A percentile compares a stretch with the other conserved stretches of the same genome.
Conservation (phyloP, 1,284 basidiomycete genomes). For the Ceratobasidium theobromae region DNA sequence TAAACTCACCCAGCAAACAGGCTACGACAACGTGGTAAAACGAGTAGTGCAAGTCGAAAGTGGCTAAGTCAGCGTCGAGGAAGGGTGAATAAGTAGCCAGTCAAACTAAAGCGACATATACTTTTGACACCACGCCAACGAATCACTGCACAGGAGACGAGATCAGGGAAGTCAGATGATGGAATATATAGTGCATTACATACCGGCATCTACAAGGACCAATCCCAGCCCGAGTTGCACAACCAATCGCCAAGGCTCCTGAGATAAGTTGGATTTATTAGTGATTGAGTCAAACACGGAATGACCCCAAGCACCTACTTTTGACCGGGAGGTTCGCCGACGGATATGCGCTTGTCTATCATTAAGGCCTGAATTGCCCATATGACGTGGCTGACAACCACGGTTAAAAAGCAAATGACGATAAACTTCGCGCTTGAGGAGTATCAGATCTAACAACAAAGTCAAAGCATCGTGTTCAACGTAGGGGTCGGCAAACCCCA, state of each 20-base stretch:
- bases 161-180: background rate
- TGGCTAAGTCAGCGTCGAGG: background rate
- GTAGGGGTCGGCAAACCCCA: constrained; percentile 81
- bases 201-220: constrained; percentile 13
- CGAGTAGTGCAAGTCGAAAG: constrained; percentile 34
- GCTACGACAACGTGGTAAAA: constrained; percentile 63
- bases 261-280: background rate
- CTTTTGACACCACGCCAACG: background rate
- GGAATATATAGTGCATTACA: background rate
- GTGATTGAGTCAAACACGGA: background rate
- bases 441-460: constrained; percentile 79
- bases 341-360: background rate
- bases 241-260: constrained; percentile 3
- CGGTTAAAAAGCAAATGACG: constrained; percentile 89
- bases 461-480: constrained; percentile 83
- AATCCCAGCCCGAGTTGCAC: background rate
- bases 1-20: constrained; percentile 59
- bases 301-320: background rate
- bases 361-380: background rate
- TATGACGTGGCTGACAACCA: constrained; percentile 47
- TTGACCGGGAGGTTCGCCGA: background rate
- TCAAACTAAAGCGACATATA: background rate
- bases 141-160: background rate
- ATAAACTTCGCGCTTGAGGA: constrained; percentile 85
- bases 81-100: background rate